Conservation (phyloP, 2,329 filamentous ascomycete genomes). For the Penicillium sp. region DNA sequence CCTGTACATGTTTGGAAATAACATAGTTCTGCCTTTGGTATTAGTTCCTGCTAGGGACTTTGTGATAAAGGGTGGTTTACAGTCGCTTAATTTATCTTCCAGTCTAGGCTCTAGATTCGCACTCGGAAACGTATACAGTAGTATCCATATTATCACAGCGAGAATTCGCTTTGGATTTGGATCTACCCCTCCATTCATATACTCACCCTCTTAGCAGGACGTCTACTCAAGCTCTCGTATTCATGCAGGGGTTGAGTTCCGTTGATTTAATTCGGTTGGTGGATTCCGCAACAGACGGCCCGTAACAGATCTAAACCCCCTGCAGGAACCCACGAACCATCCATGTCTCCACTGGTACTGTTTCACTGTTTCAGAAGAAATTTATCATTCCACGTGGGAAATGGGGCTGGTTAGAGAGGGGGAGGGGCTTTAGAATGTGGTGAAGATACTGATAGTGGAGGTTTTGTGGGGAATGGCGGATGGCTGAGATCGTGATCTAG, state of each 20-base stretch:
- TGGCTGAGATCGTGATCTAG: not conserved
- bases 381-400: constrained; percentile 15
- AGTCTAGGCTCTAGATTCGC: not conserved
- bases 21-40: not conserved
- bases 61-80: constrained; percentile 14
- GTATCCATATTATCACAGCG: not conserved
- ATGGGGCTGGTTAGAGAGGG: constrained; percentile 2
- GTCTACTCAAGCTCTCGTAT: constrained; percentile 13
- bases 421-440: constrained; percentile 5
- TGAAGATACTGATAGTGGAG: not conserved
- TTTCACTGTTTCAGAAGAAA: not conserved
- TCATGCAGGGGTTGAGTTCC: constrained; percentile 10
- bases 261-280: constrained; percentile 1
- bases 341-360: constrained; percentile 12
- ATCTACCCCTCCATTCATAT: not conserved
- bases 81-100: not conserved
- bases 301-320: constrained; percentile 7
- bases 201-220: not conserved
- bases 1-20: constrained; percentile 22
- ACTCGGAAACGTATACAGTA: not conserved
- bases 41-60: not conserved
- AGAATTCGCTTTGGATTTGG: not conserved
- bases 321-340: constrained; percentile 10
- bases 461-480: not conserved
- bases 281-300: constrained; percentile 6